These are phyloP conservation scores for Cupressus sempervirens DNA, from an alignment of 75 land plant species.

Conservation along the genomic window DNA sequence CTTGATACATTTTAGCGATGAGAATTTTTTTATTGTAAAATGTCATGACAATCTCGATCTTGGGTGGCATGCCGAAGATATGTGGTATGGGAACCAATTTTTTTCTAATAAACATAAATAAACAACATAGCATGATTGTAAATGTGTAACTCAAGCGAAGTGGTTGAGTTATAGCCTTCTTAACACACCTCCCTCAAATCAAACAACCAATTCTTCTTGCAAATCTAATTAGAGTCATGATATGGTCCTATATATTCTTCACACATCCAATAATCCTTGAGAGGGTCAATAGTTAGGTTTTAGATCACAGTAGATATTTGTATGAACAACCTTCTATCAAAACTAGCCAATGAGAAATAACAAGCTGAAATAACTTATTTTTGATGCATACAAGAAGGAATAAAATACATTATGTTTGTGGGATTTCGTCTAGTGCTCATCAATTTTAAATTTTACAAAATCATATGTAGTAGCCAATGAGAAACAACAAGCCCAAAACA, in stretches of 20 bases:
- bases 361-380: no score
- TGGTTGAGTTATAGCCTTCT: slow-evolving; percentile 10
- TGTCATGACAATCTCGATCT: not conserved
- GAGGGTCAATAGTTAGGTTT: slow-evolving; percentile 4
- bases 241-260: slow-evolving; percentile 10
- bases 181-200: slow-evolving; percentile 10
- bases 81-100: not conserved
- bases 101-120: slow-evolving; percentile 6
- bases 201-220: slow-evolving; percentile 1
- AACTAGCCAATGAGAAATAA: no score
- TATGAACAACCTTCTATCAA: slow-evolving; percentile 14
- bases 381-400: no score
- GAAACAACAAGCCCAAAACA: slow-evolving; percentile 12
- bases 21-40: not conserved
- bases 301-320: slow-evolving; percentile 11
- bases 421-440: no score
- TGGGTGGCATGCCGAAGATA: not conserved
- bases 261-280: slow-evolving; percentile 15
- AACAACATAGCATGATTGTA: slow-evolving; percentile 7
- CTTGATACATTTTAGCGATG: slow-evolving; percentile 4
- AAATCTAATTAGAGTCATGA: slow-evolving; percentile 10
- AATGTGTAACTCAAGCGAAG: slow-evolving; percentile 9
- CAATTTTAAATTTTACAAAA: no score
- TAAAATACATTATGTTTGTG: no score
- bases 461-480: no score